These are phyloP conservation scores for Botryosphaeria dothidea DNA, from an alignment of 2,329 filamentous ascomycete genomes.

Conservation along the genomic window DNA sequence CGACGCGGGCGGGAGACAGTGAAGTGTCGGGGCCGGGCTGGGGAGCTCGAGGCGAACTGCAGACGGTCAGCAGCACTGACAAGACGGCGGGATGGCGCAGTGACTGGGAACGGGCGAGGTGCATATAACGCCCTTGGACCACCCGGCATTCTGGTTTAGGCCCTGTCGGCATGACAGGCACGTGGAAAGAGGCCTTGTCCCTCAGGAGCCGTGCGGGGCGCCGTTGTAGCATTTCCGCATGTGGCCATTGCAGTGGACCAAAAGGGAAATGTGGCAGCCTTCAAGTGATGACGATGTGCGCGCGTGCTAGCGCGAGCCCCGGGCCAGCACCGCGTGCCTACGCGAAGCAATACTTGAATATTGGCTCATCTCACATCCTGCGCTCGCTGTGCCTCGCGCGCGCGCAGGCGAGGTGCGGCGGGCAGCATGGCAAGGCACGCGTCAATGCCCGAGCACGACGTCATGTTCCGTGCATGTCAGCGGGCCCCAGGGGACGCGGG, in stretches of 20 bases:
- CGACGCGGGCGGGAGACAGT: not conserved
- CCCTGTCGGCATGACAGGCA: conserved; percentile 8
- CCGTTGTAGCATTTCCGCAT: conserved; percentile 12
- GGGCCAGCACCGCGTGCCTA: not conserved
- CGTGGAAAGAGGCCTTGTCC: not conserved
- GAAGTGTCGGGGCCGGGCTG: not conserved
- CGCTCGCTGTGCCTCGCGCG: not conserved
- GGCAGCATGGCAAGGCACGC: not conserved
- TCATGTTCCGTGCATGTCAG: not conserved
- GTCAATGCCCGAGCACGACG: not conserved
- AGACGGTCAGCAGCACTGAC: not conserved
- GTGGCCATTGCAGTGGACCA: not conserved
- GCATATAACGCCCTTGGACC: not conserved
- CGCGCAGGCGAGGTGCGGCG: not conserved
- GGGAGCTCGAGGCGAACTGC: not conserved
- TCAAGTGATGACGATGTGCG: not conserved
- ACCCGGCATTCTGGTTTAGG: conserved; percentile 12
- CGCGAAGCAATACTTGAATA: not conserved
- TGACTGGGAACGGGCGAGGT: not conserved
- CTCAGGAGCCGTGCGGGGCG: conserved; percentile 6
- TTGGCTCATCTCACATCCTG: not conserved
- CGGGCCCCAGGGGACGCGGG: not conserved
- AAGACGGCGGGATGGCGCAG: not conserved
- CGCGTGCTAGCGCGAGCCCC: not conserved
- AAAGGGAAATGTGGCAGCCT: not conserved